phyloP scores from a whole-genome alignment of 306 rosid genomes.

The Ormosia emarginata region DNA sequence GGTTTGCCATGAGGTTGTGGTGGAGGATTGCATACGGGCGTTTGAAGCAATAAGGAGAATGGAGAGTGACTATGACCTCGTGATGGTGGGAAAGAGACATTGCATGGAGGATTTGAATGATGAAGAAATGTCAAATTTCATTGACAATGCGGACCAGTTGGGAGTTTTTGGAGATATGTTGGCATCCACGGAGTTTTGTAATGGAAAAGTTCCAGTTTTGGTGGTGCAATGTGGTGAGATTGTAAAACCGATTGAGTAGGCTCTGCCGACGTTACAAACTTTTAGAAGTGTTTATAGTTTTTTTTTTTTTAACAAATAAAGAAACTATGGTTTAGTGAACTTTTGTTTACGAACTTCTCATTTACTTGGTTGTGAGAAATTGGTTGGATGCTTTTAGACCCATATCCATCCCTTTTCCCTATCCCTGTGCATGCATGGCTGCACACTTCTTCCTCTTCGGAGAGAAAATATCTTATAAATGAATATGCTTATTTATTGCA shows the following conservation, averaged over 20 bases:
- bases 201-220: constrained; percentile 31
- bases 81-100: constrained; percentile 45
- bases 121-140: constrained; percentile 37
- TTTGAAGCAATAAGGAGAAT: constrained; percentile 16
- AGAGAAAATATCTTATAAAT: no score
- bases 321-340: not conserved
- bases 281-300: not conserved
- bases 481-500: no score
- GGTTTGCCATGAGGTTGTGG: constrained; percentile 27
- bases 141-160: constrained; percentile 43
- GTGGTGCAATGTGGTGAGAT: constrained; percentile 39
- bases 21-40: constrained; percentile 27
- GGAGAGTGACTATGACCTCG: constrained; percentile 29
- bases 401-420: no score
- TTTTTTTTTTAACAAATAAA: not conserved
- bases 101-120: not conserved
- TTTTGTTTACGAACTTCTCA: not conserved
- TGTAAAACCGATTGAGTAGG: not conserved
- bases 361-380: no score
- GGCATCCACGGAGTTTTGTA: constrained; percentile 42
- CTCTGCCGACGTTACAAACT: not conserved
- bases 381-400: no score
- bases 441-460: no score
- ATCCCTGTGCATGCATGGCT: no score
- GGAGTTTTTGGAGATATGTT: constrained; percentile 54